Base-by-base conservation (phyloP, 768 basidiomycete species). In the Pleurotus djamor region DNA sequence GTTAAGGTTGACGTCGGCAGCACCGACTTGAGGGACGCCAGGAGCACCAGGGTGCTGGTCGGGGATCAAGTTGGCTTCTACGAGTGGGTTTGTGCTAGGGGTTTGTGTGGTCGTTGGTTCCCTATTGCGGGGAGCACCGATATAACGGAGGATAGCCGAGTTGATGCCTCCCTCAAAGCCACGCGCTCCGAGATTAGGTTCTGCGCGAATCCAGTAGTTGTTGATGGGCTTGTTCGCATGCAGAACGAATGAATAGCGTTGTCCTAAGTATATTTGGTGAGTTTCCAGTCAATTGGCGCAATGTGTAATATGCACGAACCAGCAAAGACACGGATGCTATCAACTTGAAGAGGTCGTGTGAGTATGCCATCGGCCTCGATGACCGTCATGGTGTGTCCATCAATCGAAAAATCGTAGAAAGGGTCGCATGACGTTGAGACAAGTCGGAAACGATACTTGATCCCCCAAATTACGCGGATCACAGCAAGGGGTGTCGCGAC, bases 101-200 rank as follows among this genome's bases (percentile, higher is more conserved):
- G 57, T 61, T 7, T 68, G 59, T 3, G 52, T 60, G 0, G 70
- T 71, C 1, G 65, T 69, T 0, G 83, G 83, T 38, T 83, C 73
- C 0, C 56, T 61, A 9, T 43, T 50, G 16, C 50, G 1, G 1
- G 71, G 60, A 0, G 80, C 81, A 14, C 80, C 80, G 9, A 43
- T 59, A 65, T 85, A 85, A 10, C 80, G 76, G 6, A 84, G 68
- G 48, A 85, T 83, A 1, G 82, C 86, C 9, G 79, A 83, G 66
- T 83, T 86, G 28, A 81, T 61, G 16, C 83, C 83, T 14, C 71
- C 74, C 0, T 45, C 54, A 48, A 74, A 74, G 6, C 60, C 63
- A 13, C 61, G 59, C 2, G 68, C 62, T 9, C 61, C 43, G 1
- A 57, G 54, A 48, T 56, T 71, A 2, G 78, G 73, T 16, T 68